Base-by-base conservation (phyloP, 768 basidiomycete species). In the Lyophyllum shimeji region DNA sequence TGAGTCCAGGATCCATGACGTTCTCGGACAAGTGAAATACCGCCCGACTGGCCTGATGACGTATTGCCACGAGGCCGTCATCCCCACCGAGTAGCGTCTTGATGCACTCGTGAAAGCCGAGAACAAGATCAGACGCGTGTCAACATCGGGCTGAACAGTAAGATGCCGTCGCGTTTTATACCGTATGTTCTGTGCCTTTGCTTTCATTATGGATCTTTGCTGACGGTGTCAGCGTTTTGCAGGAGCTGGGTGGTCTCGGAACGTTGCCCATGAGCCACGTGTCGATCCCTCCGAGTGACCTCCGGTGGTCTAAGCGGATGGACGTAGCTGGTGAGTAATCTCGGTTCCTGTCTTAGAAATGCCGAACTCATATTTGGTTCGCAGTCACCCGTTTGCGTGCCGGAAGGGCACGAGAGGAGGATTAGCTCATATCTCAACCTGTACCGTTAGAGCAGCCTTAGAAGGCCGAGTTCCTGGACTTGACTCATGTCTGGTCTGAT, bases 231-330 rank as follows among this genome's bases (percentile, higher is more conserved):
- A n/a, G 39, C 53, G 55, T 31, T 18, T 20, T 2, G 18, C 60
- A 86, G 86, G 97, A 98, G 79, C 76, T 98, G 29, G 97, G 96
- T 69, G 97, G 96, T 70, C 84, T 98, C 43, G 97, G 97, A 51
- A 98, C 97, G 97, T 78, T 99, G 66, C 97, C 95, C 2, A 99
- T 99, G 97, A 96, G 96, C 11, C 97, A 98, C 71, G 95, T 99
- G 47, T 80, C 98, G 49, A 98, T 99, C 57, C 97, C 97, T 40
- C 96, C 98, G 69, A 95, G 93, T 65, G 97, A 98, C 67, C 82
- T 98, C 29, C 83, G 96, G 54, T 98, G 95, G 95, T 94, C 92
- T 34, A 98, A 97, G 70, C 97, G 98, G 70, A 99, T 97, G 20
- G 96, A 98, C 65, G 89, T 93, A 25, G 93, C 92, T 58, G 92